Conservation (phyloP, 2,329 filamentous ascomycete genomes). For the Trichoderma arundinaceum region DNA sequence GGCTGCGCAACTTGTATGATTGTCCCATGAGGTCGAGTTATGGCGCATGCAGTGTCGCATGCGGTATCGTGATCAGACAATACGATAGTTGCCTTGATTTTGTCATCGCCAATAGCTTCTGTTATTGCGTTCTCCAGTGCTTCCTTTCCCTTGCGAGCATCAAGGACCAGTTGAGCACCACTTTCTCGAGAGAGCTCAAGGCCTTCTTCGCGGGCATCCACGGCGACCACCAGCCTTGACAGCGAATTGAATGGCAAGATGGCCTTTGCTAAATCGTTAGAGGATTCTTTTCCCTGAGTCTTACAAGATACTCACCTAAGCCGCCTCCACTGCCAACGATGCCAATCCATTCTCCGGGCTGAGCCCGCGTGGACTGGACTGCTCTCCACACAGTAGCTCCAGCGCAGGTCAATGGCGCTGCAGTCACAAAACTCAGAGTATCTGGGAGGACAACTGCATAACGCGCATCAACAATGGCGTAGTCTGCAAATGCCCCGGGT, state of each 20-base stretch:
- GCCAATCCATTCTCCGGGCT: slow-evolving; percentile 11
- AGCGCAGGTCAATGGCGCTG: slow-evolving; percentile 5
- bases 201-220: slow-evolving; percentile 14
- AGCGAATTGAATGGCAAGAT: slow-evolving; percentile 22
- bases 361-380: background rate
- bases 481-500: background rate
- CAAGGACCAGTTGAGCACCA: slow-evolving; percentile 13
- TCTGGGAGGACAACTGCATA: background rate
- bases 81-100: background rate
- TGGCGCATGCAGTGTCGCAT: background rate
- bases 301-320: background rate
- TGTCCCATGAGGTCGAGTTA: slow-evolving; percentile 1
- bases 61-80: background rate
- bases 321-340: slow-evolving; percentile 26
- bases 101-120: background rate
- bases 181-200: background rate
- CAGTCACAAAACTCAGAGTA: background rate
- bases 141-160: background rate
- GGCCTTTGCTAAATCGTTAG: background rate
- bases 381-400: slow-evolving; percentile 7
- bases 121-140: background rate
- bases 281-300: too few species aligned
- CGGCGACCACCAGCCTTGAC: slow-evolving; percentile 9
- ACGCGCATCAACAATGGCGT: slow-evolving; percentile 1
- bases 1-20: slow-evolving; percentile 12